Evolutionary conservation across 106 monocot genomes (phyloP), one percentile per base, ranked within the genome.

Genomic region (Apostasia ramifera): DNA sequence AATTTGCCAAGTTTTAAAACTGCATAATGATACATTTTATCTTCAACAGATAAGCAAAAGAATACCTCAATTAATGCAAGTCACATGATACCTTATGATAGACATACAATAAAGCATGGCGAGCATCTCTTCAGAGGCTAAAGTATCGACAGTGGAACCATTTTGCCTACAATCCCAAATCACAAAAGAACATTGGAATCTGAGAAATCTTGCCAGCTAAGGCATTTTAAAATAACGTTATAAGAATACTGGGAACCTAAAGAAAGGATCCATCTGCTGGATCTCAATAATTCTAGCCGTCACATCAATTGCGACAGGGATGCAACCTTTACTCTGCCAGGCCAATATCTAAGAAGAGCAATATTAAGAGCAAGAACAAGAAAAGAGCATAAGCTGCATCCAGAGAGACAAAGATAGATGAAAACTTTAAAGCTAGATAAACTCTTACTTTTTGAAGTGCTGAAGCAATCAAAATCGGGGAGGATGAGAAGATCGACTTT

Each of bases 101-200:
- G 89, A 80, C 82, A 92, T 92, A 82, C 86, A 84, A 67, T 92
- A 97, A 4, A 97, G 67, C 86, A 83, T 86, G 15, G 82, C 62
- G 12, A 92, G 74, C 86, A 97, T 79, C 73, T 89, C 86, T 11
- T 97, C 92, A 8, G 97, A 87, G 8, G 43, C 55, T 50, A 79
- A 8, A 45, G 6, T 44, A 37, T 75, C 71, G 55, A 67, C 70
- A 6, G 8, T 11, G 9, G 44, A 4, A 48, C 6, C 40, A 3
- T 49, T 87, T 71, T 70, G 75, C 48, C 97, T 97, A 63, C 53
- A 78, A 65, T 2, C 53, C 63, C 50, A 44, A 55, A 39, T 47
- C 13, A 70, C 12, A 63, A 70, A 60, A 51, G 5, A 61, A 55
- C 1, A 54, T 53, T 46, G 26, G 44, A n/a, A 40, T 40, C 12